Evolutionary conservation across 768 basidiomycete species (phyloP), one percentile per base, ranked within the genome.

Genomic region (Clavaria fumosa): DNA sequence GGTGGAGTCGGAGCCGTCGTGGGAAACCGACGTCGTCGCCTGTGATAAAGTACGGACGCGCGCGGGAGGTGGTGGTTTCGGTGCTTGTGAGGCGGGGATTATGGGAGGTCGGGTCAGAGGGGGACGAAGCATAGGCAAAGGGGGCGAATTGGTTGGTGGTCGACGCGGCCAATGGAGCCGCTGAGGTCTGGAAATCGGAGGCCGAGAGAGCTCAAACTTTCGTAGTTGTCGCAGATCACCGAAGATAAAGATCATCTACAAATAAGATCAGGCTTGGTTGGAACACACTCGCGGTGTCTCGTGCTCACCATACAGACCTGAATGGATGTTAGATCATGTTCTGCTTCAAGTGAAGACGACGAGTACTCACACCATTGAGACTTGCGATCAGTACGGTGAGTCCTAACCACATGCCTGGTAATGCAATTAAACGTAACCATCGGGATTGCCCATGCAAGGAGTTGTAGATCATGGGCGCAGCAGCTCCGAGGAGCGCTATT

Each of bases 171-270:
- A 48, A 14, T 55, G 51, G 24, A 66, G 43, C 0, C 60, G 60
- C 37, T 57, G 52, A 18, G 67, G 63, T 37, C 63, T 63, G 0
- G 76, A 75, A 44, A 78, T 75, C 10, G 69, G 56, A 7, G 80
- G 81, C 15, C 79, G 64, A 3, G 70, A 53, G n/a, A 85, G 71
- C 51, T 84, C 82, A 48, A 83, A 83, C 45, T 72, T 76, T 46
- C 77, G 72, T 14, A 85, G 63, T 48, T 85, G 82, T 5, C 82
- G 63, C 14, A 84, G 61, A 54, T 85, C 82, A 5, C 82, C 82
- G 47, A 84, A 82, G 21, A 84, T 50, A 50, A 83, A 85, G 4
- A 85, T 70, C 50, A 79, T 80, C n/a, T n/a, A n/a, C n/a, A n/a
- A n/a, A n/a, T n/a, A n/a, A n/a, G n/a, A n/a, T n/a, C n/a, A n/a